phyloP scores from a whole-genome alignment of 805 yeast genomes.

The Cyberlindnera xylosilytica region DNA sequence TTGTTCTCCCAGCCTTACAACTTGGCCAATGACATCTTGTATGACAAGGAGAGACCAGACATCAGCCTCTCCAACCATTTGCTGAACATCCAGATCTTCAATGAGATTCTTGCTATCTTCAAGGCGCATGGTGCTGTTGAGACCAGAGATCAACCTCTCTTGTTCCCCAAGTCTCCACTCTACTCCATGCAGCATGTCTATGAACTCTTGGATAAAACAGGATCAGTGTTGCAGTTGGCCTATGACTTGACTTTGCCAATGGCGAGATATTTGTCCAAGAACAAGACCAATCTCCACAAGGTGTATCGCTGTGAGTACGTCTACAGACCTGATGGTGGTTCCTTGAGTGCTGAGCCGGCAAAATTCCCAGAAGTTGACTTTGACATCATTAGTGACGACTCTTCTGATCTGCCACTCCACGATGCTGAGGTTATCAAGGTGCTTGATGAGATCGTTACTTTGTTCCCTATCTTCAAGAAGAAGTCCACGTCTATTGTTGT shows the following conservation, averaged over 20 bases:
- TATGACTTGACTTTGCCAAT: constrained; percentile 87
- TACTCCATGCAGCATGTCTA: constrained; percentile 65
- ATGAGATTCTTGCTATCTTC: constrained; percentile 61
- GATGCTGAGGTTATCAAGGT: constrained; percentile 91
- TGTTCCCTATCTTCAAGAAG: constrained; percentile 64
- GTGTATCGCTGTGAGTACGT: constrained; percentile 77
- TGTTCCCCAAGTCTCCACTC: constrained; percentile 82
- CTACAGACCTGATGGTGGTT: constrained; percentile 60
- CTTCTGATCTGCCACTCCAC: constrained; percentile 47
- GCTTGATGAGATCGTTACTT: constrained; percentile 64
- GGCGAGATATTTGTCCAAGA: constrained; percentile 77
- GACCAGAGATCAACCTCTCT: constrained; percentile 55
- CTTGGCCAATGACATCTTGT: constrained; percentile 79
- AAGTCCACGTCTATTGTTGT: constrained; percentile 58
- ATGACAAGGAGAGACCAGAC: constrained; percentile 46
- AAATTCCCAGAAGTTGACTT: constrained; percentile 82
- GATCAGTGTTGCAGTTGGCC: constrained; percentile 84
- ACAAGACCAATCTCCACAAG: constrained; percentile 51
- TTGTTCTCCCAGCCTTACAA: constrained; percentile 83
- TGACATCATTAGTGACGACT: constrained; percentile 59
- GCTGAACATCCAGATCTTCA: constrained; percentile 56
- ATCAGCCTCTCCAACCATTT: constrained; percentile 46
- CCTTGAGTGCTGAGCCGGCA: constrained; percentile 66
- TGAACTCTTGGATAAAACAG: constrained; percentile 80
- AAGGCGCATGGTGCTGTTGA: constrained; percentile 85